A percentile compares a stretch with the other conserved stretches of the same genome.
These are phyloP conservation scores for Yamadazyma trypodendri DNA, from an alignment of 1,139 yeast genomes.

Conservation along the genomic window DNA sequence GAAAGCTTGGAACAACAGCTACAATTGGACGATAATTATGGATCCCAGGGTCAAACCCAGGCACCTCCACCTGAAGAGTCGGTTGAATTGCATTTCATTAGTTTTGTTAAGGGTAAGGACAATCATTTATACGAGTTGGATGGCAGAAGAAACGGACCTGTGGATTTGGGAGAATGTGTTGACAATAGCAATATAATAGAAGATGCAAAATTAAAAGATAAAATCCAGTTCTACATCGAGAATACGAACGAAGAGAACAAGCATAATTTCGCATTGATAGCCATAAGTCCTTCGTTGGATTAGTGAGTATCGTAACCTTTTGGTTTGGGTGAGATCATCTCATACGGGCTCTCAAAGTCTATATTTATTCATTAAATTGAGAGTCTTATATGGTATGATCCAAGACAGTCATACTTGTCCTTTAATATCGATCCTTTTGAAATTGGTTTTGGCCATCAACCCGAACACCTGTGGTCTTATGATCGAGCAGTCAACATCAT, in stretches of 20 bases:
- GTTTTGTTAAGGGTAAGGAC: conserved; percentile 60
- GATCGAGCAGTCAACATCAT: conserved; percentile 40
- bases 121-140: conserved; percentile 80
- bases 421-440: conserved; percentile 79
- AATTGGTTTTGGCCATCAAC: conserved; percentile 41
- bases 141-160: conserved; percentile 82
- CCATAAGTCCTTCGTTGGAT: conserved; percentile 56
- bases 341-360: too few species aligned
- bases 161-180: conserved; percentile 52
- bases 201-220: conserved; percentile 48
- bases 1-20: conserved; percentile 50
- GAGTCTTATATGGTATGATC: background rate
- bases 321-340: too few species aligned
- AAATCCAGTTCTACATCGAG: conserved; percentile 66
- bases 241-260: conserved; percentile 58
- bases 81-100: conserved; percentile 76
- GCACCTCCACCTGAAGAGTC: conserved; percentile 71
- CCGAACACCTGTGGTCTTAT: conserved; percentile 47
- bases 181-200: conserved; percentile 49
- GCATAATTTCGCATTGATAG: conserved; percentile 66
- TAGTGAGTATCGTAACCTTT: conserved; percentile 12
- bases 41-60: conserved; percentile 71
- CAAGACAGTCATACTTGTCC: conserved; percentile 78
- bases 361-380: too few species aligned
- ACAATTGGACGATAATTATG: conserved; percentile 55